Percentiles rank a stretch among this genome's conserved stretches.
phyloP scores from a whole-genome alignment of 331 rosid genomes.

The Quercus phellos region DNA sequence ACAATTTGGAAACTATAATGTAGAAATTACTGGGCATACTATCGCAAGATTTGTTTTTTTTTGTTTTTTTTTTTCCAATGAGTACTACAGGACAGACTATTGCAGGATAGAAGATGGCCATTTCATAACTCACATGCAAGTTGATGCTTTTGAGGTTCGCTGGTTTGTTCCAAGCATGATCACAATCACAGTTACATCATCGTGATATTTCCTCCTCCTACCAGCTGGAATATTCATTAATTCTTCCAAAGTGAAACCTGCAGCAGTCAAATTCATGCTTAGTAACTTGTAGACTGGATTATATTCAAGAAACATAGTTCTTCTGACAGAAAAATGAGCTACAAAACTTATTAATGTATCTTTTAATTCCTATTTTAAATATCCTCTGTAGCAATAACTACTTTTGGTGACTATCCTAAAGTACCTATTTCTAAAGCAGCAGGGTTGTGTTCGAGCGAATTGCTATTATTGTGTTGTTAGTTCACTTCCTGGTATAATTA shows the following conservation, averaged over 20 bases:
- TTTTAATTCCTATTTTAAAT: background rate
- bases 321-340: background rate
- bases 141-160: conserved; percentile 90
- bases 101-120: background rate
- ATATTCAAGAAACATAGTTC: background rate
- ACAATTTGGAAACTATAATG: conserved; percentile 13
- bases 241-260: conserved; percentile 91
- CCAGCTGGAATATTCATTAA: conserved; percentile 83
- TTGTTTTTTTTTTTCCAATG: background rate
- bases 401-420: background rate
- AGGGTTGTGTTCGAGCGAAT: background rate
- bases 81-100: background rate
- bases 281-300: background rate
- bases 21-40: background rate
- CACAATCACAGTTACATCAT: conserved; percentile 85
- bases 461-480: background rate
- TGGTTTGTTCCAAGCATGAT: conserved; percentile 80
- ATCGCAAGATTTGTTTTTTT: background rate
- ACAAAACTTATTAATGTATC: background rate
- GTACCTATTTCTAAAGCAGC: background rate
- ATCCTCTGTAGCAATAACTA: background rate
- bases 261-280: conserved; percentile 4
- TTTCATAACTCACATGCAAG: conserved; percentile 35
- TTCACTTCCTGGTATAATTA: background rate
- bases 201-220: conserved; percentile 91